Evolutionary conservation across 2,329 filamentous ascomycete genomes (phyloP), one percentile per base, ranked within the genome.

Genomic region (Penicillium janthinellum): DNA sequence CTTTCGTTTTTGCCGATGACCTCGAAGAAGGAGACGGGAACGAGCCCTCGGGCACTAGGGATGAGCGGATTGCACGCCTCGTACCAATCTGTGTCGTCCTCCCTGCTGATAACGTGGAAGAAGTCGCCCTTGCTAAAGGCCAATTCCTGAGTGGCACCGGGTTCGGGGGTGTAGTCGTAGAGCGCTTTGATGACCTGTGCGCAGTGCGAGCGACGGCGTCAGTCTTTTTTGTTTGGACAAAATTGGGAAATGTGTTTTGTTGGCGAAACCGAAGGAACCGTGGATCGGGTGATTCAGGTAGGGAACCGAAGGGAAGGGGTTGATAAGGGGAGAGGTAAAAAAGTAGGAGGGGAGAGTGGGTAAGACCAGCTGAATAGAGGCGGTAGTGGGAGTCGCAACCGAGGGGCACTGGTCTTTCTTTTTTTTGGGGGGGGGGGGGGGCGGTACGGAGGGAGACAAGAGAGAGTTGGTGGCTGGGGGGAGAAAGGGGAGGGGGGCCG

Each of bases 21-120:
- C 76, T 98, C 92, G 78, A 99, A 99, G 79, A 92, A 97, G 59
- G 89, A 87, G 59, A 97, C 95, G 7, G 95, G 95, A 47, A 99
- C 95, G 61, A 99, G 85, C 62, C 95, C 95, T 67, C 92, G 88
- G 53, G 92, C 91, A 78, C 90, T 90, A 70, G 71, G 92, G 66
- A 96, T 83, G 53, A 90, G 86, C 61, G 95, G 95, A 75, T 99
- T 99, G 83, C 92, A 98, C 57, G 94, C 95, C 79, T 98, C 95
- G 83, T 97, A 99, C 94, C 95, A 99, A 75, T 97, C 92, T 42
- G 82, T 81, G 75, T 98, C 94, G 82, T 97, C 89, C 80, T 98
- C 95, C 76, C 94, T 90, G 71, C 91, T 92, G 76, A 98, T 94
- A 65, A 99, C 95, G 81, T 98, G 94, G 76, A 99, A 95, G 78